Base-by-base conservation (phyloP, 768 basidiomycete genomes). In the Russula brevipes region DNA sequence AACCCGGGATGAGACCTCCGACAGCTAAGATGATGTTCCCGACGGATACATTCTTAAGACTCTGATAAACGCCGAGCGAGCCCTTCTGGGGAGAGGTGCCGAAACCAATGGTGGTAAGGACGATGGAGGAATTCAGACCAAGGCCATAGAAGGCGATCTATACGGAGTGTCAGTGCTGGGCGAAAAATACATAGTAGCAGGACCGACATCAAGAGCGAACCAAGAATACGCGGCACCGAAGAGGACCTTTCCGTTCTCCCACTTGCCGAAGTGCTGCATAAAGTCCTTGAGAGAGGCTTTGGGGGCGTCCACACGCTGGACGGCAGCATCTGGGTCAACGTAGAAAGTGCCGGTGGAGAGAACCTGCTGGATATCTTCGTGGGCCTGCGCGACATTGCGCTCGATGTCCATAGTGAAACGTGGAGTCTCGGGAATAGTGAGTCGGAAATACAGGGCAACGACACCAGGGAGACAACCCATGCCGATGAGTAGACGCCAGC, bases 351-450 rank as follows among this genome's bases (percentile, higher is more conserved):
- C 81, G 16, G 76, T 77, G 19, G 78, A 75, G 51, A 94, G 66
- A 60, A 91, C 88, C 51, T 80, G 79, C 61, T 87, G 80, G 66
- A 93, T 89, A 69, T 94, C 93, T 36, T 80, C 75, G 0, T 84
- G 60, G 7, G 91, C 93, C 71, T 88, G 89, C 45, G 82, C 77
- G 49, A 95, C 77, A 73, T 94, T 93, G 54, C 88, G 79, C 74
- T 94, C 91, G 63, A 95, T 83, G 78, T 95, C 93, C 88, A 94
- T 94, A 63, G 93, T 96, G 73, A 82, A 86, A 60, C 93, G 90
- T 33, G 93, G 93, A 0, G 92, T 94, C 73, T 94, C 92, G 3
- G 93, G 91, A 70, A 95, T 94, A 31, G 92, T 94, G 39, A 94
- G 81, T 72, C 93, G 90, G 87, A 91, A 94, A 79, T 93, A 94